phyloP scores from a whole-genome alignment of 495 filamentous ascomycete species.

The Cryomyces minteri region DNA sequence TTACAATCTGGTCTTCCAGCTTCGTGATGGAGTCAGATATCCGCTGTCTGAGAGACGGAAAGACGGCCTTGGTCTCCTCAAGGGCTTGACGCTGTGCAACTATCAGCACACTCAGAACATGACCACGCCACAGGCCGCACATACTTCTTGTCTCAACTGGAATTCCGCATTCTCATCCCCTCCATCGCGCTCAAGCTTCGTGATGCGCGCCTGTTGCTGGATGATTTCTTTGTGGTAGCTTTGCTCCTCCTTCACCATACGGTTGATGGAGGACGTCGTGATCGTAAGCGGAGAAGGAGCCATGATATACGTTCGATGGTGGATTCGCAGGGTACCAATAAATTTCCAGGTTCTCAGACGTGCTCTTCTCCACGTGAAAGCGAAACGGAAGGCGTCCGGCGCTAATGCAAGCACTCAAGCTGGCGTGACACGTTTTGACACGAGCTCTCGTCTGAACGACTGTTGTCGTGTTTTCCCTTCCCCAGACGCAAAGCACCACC shows the following conservation, averaged over 20 bases:
- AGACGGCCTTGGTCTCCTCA: slow-evolving; percentile 67
- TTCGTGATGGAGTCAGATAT: slow-evolving; percentile 47
- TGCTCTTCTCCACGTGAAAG: not conserved
- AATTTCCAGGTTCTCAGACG: not conserved
- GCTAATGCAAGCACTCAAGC: not conserved
- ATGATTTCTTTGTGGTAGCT: slow-evolving; percentile 74
- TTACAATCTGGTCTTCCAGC: slow-evolving; percentile 46
- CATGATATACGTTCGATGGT: slow-evolving; percentile 32
- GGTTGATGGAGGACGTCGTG: slow-evolving; percentile 50
- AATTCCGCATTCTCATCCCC: slow-evolving; percentile 35
- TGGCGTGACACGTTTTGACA: not conserved
- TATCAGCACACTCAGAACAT: not conserved
- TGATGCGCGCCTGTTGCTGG: slow-evolving; percentile 50
- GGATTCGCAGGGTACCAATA: not conserved
- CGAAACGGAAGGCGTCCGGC: not conserved
- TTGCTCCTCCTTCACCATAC: slow-evolving; percentile 77
- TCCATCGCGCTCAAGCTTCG: slow-evolving; percentile 35
- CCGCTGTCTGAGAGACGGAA: slow-evolving; percentile 45
- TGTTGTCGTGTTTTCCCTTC: not conserved
- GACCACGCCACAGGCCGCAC: slow-evolving; percentile 1
- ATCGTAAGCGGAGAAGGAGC: slow-evolving; percentile 56
- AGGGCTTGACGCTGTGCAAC: slow-evolving; percentile 46
- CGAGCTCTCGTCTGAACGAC: not conserved
- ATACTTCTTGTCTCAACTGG: slow-evolving; percentile 68
- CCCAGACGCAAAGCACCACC: not conserved